Conservation (phyloP, 768 basidiomycete genomes). For the Heimioporus sp. region DNA sequence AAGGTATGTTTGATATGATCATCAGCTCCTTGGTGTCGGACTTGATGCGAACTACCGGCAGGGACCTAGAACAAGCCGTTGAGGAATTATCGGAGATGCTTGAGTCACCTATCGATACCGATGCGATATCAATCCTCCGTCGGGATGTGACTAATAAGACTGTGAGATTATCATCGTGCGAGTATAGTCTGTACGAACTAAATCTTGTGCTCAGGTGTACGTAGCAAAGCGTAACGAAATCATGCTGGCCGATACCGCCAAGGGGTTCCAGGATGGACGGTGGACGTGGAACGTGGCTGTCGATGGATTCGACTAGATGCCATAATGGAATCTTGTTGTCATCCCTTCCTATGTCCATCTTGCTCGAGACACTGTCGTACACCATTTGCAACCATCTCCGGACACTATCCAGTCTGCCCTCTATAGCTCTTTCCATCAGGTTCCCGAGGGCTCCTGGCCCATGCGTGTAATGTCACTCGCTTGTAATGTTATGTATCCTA, state of each 20-base stretch:
- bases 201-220: slow-evolving; percentile 55
- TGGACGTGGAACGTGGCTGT: slow-evolving; percentile 80
- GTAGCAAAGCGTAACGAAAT: slow-evolving; percentile 98
- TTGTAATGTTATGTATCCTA: too few species aligned
- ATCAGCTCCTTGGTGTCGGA: neutral
- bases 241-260: slow-evolving; percentile 90
- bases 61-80: slow-evolving; percentile 92
- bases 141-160: slow-evolving; percentile 97
- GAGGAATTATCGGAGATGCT: slow-evolving; percentile 92
- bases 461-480: too few species aligned
- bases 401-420: neutral
- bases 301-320: slow-evolving; percentile 61
- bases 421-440: neutral
- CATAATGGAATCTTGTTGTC: neutral
- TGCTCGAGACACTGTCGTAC: too few species aligned
- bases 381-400: neutral
- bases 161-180: slow-evolving; percentile 40
- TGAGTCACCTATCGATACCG: slow-evolving; percentile 87
- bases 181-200: neutral
- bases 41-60: slow-evolving; percentile 24
- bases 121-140: slow-evolving; percentile 74
- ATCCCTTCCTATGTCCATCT: too few species aligned
- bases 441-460: too few species aligned
- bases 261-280: slow-evolving; percentile 81
- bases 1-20: slow-evolving; percentile 44